Conservation (phyloP, 1,284 basidiomycete genomes). For the Ustilago bromivora region DNA sequence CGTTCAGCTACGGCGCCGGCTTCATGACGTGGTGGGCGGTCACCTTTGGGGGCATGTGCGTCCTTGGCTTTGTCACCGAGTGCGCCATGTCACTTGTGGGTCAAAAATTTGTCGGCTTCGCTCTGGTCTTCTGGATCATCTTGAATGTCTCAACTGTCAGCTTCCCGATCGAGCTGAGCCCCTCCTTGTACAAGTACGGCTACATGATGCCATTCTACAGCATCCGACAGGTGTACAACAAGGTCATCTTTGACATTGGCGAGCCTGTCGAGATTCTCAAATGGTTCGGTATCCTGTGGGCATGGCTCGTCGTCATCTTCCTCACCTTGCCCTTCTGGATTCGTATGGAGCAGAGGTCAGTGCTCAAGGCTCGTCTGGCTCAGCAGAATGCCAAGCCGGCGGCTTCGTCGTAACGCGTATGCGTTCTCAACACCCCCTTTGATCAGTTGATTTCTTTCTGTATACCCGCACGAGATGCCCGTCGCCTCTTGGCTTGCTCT, state of each 20-base stretch:
- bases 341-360: constrained; percentile 41
- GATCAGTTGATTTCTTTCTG: not conserved
- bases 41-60: constrained; percentile 59
- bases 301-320: constrained; percentile 58
- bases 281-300: constrained; percentile 64
- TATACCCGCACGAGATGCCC: not conserved
- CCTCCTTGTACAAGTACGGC: constrained; percentile 58
- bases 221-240: constrained; percentile 58
- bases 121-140: constrained; percentile 62
- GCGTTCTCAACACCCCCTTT: not conserved
- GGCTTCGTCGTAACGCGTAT: not conserved
- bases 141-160: constrained; percentile 61
- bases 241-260: constrained; percentile 62
- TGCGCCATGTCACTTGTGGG: constrained; percentile 58
- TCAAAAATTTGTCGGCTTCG: constrained; percentile 58
- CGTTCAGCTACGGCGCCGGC: constrained; percentile 60
- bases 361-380: constrained; percentile 30
- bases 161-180: constrained; percentile 48
- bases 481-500: no score
- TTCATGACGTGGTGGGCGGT: constrained; percentile 63
- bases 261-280: constrained; percentile 57
- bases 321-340: constrained; percentile 63
- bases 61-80: constrained; percentile 59
- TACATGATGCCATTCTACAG: constrained; percentile 67
- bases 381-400: constrained; percentile 13